These are phyloP conservation scores for Escallonia herrerae DNA, from an alignment of 129 eudicot species.

Conservation along the genomic window DNA sequence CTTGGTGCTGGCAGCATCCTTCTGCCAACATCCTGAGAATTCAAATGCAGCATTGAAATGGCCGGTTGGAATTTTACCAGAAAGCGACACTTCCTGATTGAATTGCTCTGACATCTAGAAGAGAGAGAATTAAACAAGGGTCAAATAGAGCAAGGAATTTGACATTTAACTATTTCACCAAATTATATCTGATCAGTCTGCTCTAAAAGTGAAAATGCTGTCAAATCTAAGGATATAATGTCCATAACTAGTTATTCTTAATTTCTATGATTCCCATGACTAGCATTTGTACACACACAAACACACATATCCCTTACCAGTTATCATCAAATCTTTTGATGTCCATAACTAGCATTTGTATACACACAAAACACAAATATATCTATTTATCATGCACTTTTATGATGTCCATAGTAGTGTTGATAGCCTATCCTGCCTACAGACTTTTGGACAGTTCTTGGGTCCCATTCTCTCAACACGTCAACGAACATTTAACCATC, in stretches of 20 bases:
- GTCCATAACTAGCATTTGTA: no score
- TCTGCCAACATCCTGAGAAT: slow-evolving; percentile 61
- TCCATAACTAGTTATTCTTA: no score
- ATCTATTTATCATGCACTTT: no score
- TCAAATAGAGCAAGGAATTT: not conserved
- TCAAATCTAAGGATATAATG: not conserved
- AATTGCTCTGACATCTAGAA: slow-evolving; percentile 69
- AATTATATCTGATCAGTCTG: not conserved
- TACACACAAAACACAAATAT: no score
- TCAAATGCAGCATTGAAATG: slow-evolving; percentile 75
- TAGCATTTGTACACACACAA: not conserved
- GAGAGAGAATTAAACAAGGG: slow-evolving; percentile 7
- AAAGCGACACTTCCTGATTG: slow-evolving; percentile 57
- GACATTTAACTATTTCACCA: not conserved
- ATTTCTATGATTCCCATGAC: no score
- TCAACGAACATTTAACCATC: no score
- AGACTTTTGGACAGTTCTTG: no score
- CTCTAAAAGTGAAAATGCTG: not conserved
- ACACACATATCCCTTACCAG: no score
- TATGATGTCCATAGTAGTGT: no score
- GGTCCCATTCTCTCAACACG: no score
- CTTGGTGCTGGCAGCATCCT: slow-evolving; percentile 66
- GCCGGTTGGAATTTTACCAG: slow-evolving; percentile 70
- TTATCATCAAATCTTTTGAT: no score
- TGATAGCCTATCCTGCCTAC: no score